Evolutionary conservation across 2,329 filamentous ascomycete genomes (phyloP), one percentile per base, ranked within the genome.

Genomic region (Pseudocercospora musae): DNA sequence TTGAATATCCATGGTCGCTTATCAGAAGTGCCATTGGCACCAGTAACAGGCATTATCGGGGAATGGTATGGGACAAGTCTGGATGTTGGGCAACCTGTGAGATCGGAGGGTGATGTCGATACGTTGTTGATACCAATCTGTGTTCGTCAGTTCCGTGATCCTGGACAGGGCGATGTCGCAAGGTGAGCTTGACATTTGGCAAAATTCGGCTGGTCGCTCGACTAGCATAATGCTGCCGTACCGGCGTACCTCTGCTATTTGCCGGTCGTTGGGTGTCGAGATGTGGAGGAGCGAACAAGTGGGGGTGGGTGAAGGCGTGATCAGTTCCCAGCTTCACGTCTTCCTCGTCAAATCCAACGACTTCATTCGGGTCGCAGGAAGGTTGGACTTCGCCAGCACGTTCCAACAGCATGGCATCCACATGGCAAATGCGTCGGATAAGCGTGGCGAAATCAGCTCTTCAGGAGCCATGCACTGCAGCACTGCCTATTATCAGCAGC

Each of bases 1-100:
- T 81, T 81, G 73, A 81, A 76, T 25, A 80, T 77, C 69, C 78
- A 75, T 65, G 78, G 73, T 65, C 78, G 78, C 46, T 57, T 58
- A n/a, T n/a, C n/a, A n/a, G 23, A 11, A 15, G 29, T n/a, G 48
- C 48, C 31, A 33, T 44, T 56, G 5, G 31, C 20, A 25, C 27
- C 53, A 11, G 31, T 9, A 27, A 21, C 31, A 56, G 53, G 20
- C 53, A 56, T 56, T 6, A 4, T 55, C 4, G n/a, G 8, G 15
- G n/a, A 20, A 33, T 23, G 25, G n/a, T 20, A 2, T 25, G 46
- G n/a, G 6, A 9, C 8, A 23, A 11, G 5, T 9, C 20, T 52
- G 48, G 10, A 5, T 2, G 6, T 40, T 13, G 37, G 18, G 37
- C 15, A 18, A 4, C 15, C 1, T n/a, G 37, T 40, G 4, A n/a